A percentile compares a stretch with the other conserved stretches of the same genome.
phyloP scores from a whole-genome alignment of 176 grass and related monocot species.

The Coix lacrymajobi region DNA sequence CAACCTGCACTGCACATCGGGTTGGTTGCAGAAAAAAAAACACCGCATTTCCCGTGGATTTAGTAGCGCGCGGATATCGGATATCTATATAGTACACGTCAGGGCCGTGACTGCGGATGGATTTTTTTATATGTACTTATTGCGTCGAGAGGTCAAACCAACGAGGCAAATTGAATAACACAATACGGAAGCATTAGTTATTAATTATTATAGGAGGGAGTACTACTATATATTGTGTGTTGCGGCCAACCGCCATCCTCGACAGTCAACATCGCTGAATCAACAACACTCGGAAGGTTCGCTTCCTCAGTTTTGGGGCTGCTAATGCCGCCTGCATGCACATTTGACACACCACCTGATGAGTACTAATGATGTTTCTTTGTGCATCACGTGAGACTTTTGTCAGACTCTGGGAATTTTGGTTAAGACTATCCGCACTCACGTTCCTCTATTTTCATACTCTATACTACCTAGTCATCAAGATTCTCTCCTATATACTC shows the following conservation, averaged over 20 bases:
- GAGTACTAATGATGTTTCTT: not conserved
- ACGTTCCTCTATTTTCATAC: too few relatives aligned
- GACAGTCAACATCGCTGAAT: not conserved
- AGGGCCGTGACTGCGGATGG: not conserved
- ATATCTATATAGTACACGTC: not conserved
- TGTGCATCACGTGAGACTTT: not conserved
- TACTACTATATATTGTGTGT: too few relatives aligned
- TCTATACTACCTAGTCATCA: too few relatives aligned
- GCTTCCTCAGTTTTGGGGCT: not conserved
- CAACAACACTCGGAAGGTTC: constrained; percentile 24
- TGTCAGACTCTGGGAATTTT: not conserved
- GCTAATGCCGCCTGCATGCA: not conserved
- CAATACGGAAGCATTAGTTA: not conserved
- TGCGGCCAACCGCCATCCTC: not conserved
- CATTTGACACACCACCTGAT: not conserved
- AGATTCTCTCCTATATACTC: too few relatives aligned
- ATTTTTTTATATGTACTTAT: not conserved
- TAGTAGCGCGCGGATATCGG: not conserved
- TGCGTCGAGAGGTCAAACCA: constrained; percentile 16
- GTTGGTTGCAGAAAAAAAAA: not conserved
- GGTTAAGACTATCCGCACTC: too few relatives aligned
- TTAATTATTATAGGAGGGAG: too few relatives aligned
- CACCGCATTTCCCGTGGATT: not conserved
- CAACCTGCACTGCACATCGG: not conserved
- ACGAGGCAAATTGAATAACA: not conserved